Evolutionary conservation across 352 stramenopile species (phyloP), one percentile per base, ranked within the genome.

Genomic region (Pythium utonaiense): DNA sequence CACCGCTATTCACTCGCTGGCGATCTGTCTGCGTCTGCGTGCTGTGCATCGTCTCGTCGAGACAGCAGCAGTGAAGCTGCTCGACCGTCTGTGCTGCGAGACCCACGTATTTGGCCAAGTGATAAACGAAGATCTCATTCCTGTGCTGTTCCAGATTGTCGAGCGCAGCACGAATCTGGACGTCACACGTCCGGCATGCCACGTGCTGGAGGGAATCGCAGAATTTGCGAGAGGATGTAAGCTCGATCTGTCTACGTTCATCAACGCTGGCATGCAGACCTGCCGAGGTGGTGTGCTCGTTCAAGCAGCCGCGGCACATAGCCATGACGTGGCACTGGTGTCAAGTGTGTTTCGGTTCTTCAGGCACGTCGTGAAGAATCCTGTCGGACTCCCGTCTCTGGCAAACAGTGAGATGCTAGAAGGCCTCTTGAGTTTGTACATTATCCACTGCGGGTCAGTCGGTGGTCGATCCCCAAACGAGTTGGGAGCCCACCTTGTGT

Each of bases 121-220:
- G 25, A 69, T 90, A 38, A 70, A 86, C 44, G 73, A 88, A 48
- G 68, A 73, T 14, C 64, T 88, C 55, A 41, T 82, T 1, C 66
- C 67, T 6, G 50, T 80, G 33, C 62, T 90, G 12, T 90, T 90
- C 36, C 59, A 60, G 41, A 50, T 75, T 3, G 51, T 96, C 21
- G 76, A 91, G 21, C 77, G 80, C 24, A 80, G 90, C 25, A 64
- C 61, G 10, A 80, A 71, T 0, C 42, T 77, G 17, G 83, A 95
- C 21, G 75, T 86, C 1, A 63, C 74, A 13, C 57, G 61, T 0
- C 64, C 70, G 0, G 66, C 80, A 1, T 91, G 86, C 25, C 63
- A 78, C 8, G 82, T 96, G 4, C 64, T 97, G 6, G 88, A 91
- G 25, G 69, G 77, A 3, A 47, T 96, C 13, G 85, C 83, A 1